phyloP scores from a whole-genome alignment of 1,139 yeast genomes.

The Dujonia santamariae region DNA sequence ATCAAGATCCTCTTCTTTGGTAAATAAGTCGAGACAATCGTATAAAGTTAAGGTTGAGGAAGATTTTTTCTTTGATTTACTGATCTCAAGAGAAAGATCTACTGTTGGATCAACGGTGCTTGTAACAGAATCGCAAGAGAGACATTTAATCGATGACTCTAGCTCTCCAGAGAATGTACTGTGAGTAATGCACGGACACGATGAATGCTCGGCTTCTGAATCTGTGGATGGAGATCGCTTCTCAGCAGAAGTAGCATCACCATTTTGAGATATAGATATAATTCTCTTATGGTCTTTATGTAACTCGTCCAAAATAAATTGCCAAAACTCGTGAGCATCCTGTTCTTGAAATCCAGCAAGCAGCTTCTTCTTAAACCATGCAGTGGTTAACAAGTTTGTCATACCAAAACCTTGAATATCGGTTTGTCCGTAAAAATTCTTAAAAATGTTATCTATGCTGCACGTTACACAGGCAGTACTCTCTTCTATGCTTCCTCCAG shows the following conservation, averaged over 20 bases:
- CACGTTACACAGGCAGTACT: conserved; percentile 71
- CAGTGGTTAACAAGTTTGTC: conserved; percentile 66
- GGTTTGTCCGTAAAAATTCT: conserved; percentile 55
- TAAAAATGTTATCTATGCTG: conserved; percentile 74
- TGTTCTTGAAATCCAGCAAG: conserved; percentile 95
- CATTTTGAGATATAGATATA: no score
- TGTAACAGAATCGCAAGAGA: conserved; percentile 61
- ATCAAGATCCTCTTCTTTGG: conserved; percentile 74
- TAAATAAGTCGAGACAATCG: conserved; percentile 74
- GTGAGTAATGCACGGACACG: conserved; percentile 79
- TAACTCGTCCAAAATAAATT: conserved; percentile 78
- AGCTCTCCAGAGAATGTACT: conserved; percentile 73
- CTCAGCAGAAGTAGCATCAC: no score
- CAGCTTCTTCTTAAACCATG: conserved; percentile 80
- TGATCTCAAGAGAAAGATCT: conserved; percentile 79
- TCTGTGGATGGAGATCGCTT: no score
- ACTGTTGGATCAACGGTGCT: conserved; percentile 83
- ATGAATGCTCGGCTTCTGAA: no score
- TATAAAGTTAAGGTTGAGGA: conserved; percentile 31
- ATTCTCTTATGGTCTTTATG: conserved; percentile 53
- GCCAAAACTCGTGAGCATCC: conserved; percentile 98
- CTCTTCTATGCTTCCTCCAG: conserved; percentile 27
- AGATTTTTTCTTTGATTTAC: conserved; percentile 11
- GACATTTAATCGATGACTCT: conserved; percentile 72
- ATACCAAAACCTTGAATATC: conserved; percentile 70